A percentile compares a stretch with the other conserved stretches of the same genome.
phyloP scores from a whole-genome alignment of 257 asterid species.

The Striga asiatica region DNA sequence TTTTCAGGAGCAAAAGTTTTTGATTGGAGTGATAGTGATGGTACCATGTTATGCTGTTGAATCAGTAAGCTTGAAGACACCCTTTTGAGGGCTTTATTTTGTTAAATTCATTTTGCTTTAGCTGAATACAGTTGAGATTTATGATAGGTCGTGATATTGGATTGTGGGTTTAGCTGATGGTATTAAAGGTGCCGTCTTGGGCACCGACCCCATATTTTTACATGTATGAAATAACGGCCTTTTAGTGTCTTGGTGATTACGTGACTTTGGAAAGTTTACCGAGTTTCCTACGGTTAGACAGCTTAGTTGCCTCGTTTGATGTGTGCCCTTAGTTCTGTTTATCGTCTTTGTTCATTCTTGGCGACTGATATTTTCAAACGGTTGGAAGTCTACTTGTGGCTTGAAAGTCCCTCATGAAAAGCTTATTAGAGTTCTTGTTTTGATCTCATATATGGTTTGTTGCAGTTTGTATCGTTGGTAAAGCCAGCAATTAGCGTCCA shows the following conservation, averaged over 20 bases:
- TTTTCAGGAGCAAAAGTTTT: constrained; percentile 95
- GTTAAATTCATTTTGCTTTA: background rate
- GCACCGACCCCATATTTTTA: background rate
- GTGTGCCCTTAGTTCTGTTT: no score
- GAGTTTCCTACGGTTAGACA: background rate
- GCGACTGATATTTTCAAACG: background rate
- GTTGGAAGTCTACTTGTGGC: constrained; percentile 7
- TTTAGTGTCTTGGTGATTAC: background rate
- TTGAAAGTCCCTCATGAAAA: constrained; percentile 4
- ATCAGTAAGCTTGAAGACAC: constrained; percentile 55
- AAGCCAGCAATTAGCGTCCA: constrained; percentile 80
- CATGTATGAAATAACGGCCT: no score
- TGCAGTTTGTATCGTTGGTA: constrained; percentile 81
- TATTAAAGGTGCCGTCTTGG: background rate
- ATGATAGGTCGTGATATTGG: constrained; percentile 7
- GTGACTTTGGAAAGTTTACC: background rate
- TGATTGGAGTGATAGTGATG: constrained; percentile 88
- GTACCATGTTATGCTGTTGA: constrained; percentile 90
- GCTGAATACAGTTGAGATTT: background rate
- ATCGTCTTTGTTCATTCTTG: no score
- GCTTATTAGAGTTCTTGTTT: background rate
- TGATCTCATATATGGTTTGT: constrained; percentile 15
- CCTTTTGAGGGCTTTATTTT: background rate
- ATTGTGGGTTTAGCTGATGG: constrained; percentile 5
- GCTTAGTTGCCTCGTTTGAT: background rate